phyloP scores from a whole-genome alignment of 108 stramenopile genomes.

The Pseudonitzschia delicatissima region DNA sequence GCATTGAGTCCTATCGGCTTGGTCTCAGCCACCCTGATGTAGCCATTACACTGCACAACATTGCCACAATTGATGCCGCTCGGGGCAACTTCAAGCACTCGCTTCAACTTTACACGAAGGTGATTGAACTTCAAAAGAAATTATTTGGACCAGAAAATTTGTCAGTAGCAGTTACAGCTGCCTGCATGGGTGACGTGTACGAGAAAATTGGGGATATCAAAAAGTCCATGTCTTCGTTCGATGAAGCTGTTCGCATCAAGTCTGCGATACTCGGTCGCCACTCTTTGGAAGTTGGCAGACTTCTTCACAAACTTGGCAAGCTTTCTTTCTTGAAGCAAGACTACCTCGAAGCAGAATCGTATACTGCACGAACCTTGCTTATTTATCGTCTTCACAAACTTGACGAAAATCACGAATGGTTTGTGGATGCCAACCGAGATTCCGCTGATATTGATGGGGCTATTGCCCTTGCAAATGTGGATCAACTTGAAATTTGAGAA shows the following conservation, averaged over 20 bases:
- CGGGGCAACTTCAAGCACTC: conserved; percentile 70
- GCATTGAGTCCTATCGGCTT: conserved; percentile 79
- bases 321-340: conserved; percentile 47
- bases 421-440: conserved; percentile 73
- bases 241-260: conserved; percentile 68
- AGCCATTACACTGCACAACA: conserved; percentile 82
- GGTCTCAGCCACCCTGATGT: conserved; percentile 86
- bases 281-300: conserved; percentile 68
- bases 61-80: conserved; percentile 87
- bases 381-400: conserved; percentile 72
- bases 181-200: conserved; percentile 83
- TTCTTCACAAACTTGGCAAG: conserved; percentile 82
- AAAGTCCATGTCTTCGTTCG: conserved; percentile 61
- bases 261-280: conserved; percentile 43
- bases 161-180: conserved; percentile 63
- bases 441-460: conserved; percentile 78
- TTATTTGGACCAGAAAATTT: conserved; percentile 63
- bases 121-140: conserved; percentile 71
- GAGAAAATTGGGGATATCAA: conserved; percentile 62
- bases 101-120: conserved; percentile 64
- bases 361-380: conserved; percentile 50
- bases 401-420: conserved; percentile 62
- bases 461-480: conserved; percentile 34
- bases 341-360: conserved; percentile 53
- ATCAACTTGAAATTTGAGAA: conserved; percentile 6